Percentiles rank a stretch among this genome's conserved stretches.
Conservation (phyloP, 75 land plant genomes). For the Pinus taeda region DNA sequence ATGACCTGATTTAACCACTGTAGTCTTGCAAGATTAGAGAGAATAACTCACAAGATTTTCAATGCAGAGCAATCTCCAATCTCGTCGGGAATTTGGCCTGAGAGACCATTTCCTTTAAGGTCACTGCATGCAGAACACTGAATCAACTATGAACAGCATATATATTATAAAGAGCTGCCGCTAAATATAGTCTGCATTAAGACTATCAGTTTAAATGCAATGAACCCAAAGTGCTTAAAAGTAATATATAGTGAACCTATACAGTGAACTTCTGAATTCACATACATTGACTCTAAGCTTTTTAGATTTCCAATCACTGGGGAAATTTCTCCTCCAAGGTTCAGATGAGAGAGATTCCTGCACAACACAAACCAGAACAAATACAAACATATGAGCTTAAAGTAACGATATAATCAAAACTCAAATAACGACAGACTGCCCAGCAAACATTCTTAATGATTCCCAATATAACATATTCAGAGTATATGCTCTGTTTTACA, state of each 20-base stretch:
- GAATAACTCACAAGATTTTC: conserved; percentile 48
- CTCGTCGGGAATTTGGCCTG: conserved; percentile 96
- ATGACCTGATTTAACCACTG: neutral
- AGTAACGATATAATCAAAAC: too few species aligned
- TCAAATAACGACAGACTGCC: too few species aligned
- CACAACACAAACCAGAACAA: neutral
- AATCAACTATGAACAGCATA: neutral
- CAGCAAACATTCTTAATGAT: too few species aligned
- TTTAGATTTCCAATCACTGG: conserved; percentile 88
- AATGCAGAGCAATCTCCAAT: conserved; percentile 82
- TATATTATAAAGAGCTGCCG: neutral
- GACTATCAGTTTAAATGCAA: neutral
- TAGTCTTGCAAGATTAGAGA: neutral
- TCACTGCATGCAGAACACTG: conserved; percentile 39
- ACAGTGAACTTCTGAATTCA: neutral
- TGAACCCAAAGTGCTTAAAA: neutral
- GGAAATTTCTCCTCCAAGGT: conserved; percentile 91
- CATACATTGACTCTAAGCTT: conserved; percentile 61
- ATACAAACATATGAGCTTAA: too few species aligned
- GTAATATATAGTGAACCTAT: neutral
- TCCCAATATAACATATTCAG: too few species aligned
- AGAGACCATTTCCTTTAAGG: conserved; percentile 62
- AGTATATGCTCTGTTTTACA: too few species aligned
- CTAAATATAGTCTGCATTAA: neutral
- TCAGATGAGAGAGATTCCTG: conserved; percentile 83